Base-by-base conservation (phyloP, 2,329 filamentous ascomycete genomes). In the Fusarium luffae region DNA sequence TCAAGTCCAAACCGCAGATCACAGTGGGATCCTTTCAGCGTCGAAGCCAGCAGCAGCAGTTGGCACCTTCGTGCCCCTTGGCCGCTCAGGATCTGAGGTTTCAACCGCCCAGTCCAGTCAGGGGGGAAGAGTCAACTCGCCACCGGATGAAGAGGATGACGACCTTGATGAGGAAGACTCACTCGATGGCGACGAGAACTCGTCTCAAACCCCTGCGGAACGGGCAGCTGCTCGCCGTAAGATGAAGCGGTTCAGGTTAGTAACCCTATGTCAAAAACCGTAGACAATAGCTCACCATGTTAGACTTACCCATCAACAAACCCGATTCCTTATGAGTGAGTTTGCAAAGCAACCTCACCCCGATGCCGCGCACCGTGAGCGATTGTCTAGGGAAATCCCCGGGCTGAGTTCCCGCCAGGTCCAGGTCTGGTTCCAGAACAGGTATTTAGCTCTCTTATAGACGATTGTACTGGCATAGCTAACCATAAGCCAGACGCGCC, bases 391-490 rank as follows among this genome's bases (percentile, higher is more conserved):
- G 68, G 93, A 98, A 78, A 98, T 98, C 47, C 94, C 95, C 32
- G 95, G 94, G 1, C 82, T 98, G 50, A 97, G 93, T 75, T 93
- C 94, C 40, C 89, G 94, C 66, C 94, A 98, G 78, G 95, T 98
- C 25, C 94, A 98, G 80, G 94, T 98, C 51, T 98, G 94, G 95
- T 98, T 98, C 81, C 94, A 98, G 81, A 98, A 98, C 81, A 89
- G 94, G 94, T 97, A 86, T 74, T 76, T 42, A 44, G 44, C 46
- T 37, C 16, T 44, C 16, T 44, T 30, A 7, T 2, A 14, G n/a
- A 44, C 12, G 11, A 6, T 27, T 12, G 23, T 27, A 18, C 23
- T 13, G 18, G 11, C 23, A 10, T 41, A 14, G 46, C 73, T 77
- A 47, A 77, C 43, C 30, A 13, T 42, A 18, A 40, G 5, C 13